phyloP scores from a whole-genome alignment of 768 basidiomycete species.

The Roridomyces roridus region DNA sequence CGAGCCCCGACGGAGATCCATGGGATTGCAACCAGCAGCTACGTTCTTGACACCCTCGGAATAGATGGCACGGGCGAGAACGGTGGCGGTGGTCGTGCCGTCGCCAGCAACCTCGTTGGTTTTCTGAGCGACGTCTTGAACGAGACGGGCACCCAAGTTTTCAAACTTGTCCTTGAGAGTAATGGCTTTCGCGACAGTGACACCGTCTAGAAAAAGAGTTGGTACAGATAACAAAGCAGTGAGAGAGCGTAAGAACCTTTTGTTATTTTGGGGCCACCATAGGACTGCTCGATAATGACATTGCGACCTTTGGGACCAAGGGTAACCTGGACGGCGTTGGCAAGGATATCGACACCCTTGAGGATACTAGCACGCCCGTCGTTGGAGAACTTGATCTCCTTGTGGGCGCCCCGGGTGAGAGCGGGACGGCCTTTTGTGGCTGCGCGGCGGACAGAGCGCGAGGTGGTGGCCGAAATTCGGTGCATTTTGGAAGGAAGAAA shows the following conservation, averaged over 20 bases:
- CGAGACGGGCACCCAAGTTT: slow-evolving; percentile 95
- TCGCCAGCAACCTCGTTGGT: slow-evolving; percentile 98
- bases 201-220: slow-evolving; percentile 73
- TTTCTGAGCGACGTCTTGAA: slow-evolving; percentile 95
- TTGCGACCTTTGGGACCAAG: slow-evolving; percentile 98
- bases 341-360: slow-evolving; percentile 95
- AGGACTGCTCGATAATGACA: slow-evolving; percentile 97
- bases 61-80: slow-evolving; percentile 96
- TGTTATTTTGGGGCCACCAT: slow-evolving; percentile 92
- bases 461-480: slow-evolving; percentile 70
- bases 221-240: background rate
- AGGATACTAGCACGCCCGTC: slow-evolving; percentile 93
- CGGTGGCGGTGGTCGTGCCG: slow-evolving; percentile 97
- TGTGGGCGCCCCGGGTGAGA: slow-evolving; percentile 78
- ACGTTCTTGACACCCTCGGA: slow-evolving; percentile 99
- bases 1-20: slow-evolving; percentile 98
- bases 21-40: slow-evolving; percentile 98
- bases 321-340: slow-evolving; percentile 95
- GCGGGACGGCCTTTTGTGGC: slow-evolving; percentile 62
- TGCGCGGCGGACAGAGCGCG: slow-evolving; percentile 71
- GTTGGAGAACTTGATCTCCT: slow-evolving; percentile 97
- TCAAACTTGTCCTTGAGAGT: slow-evolving; percentile 97
- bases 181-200: slow-evolving; percentile 96
- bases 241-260: slow-evolving; percentile 64
- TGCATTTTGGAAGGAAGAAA: slow-evolving; percentile 59